Percentiles rank a stretch among this genome's conserved stretches.
Evolutionary conservation across 169 alveolate genomes (phyloP).

Genomic region (Gregarina niphandrodes): DNA sequence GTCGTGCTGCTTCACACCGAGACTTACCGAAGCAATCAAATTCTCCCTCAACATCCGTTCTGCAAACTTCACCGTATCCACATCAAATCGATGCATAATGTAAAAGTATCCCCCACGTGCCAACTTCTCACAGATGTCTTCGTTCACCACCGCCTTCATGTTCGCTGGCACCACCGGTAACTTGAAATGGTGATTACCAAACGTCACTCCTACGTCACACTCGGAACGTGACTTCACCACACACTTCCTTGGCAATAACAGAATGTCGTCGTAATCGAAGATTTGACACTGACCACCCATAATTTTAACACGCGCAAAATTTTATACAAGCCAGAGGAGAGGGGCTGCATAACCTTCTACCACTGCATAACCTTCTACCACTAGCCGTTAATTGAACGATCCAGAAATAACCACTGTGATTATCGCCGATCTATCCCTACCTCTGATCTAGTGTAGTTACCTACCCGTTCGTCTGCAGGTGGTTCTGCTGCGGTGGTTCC

Average conservation of each 20-base stretch:
- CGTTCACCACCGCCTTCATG: slow-evolving; percentile 23
- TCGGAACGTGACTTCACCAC: slow-evolving; percentile 10
- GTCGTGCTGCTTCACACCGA: slow-evolving; percentile 13
- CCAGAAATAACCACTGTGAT: no score
- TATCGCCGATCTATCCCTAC: no score
- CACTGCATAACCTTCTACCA: no score
- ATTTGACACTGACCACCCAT: no score
- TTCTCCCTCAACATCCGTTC: slow-evolving; percentile 10
- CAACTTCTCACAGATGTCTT: slow-evolving; percentile 15
- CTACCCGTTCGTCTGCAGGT: no score
- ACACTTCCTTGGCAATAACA: slow-evolving; percentile 19
- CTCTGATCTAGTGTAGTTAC: no score
- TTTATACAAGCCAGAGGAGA: no score
- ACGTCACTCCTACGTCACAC: slow-evolving; percentile 15
- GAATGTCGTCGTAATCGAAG: slow-evolving; percentile 16
- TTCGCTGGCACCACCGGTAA: slow-evolving; percentile 22
- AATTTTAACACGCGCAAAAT: no score
- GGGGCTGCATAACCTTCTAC: no score
- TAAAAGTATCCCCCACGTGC: slow-evolving; percentile 19
- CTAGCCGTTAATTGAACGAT: no score
- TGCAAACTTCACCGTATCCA: slow-evolving; percentile 15
- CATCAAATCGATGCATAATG: slow-evolving; percentile 19
- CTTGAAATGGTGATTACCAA: slow-evolving; percentile 17
- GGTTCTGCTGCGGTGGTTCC: no score
- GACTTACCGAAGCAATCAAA: slow-evolving; percentile 14